Conservation (phyloP, 208 protist genomes). For the Naegleria fowleri region DNA sequence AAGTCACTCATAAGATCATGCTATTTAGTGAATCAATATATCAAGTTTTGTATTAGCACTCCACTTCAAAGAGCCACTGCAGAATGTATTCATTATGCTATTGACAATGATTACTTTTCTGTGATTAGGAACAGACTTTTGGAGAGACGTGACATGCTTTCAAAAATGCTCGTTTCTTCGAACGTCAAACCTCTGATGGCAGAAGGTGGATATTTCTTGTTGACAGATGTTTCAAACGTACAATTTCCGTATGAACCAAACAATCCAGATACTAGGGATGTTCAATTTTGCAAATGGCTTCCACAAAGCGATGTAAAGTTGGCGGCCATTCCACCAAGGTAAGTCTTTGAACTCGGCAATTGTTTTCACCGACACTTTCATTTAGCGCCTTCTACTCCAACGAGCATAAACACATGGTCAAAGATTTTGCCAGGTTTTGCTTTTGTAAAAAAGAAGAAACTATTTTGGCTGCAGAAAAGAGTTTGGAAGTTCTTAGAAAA, state of each 20-base stretch:
- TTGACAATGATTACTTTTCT: slow-evolving; percentile 57
- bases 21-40: slow-evolving; percentile 57
- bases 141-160: slow-evolving; percentile 45
- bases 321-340: slow-evolving; percentile 59
- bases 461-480: slow-evolving; percentile 37
- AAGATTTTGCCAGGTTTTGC: slow-evolving; percentile 51
- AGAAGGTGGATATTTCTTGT: slow-evolving; percentile 71
- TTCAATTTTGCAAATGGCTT: slow-evolving; percentile 76
- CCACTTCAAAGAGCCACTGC: slow-evolving; percentile 74
- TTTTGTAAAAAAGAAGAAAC: slow-evolving; percentile 61
- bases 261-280: slow-evolving; percentile 60
- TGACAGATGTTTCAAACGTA: slow-evolving; percentile 67
- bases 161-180: slow-evolving; percentile 43
- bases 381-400: slow-evolving; percentile 46
- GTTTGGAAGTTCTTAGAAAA: background rate
- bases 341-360: no score
- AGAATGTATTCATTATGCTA: slow-evolving; percentile 53
- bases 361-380: no score
- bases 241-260: slow-evolving; percentile 55
- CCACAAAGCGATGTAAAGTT: slow-evolving; percentile 65
- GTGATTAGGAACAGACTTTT: slow-evolving; percentile 51
- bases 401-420: slow-evolving; percentile 37
- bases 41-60: slow-evolving; percentile 71
- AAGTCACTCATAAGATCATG: slow-evolving; percentile 47
- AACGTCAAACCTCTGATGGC: slow-evolving; percentile 53